Percentiles rank a stretch among this genome's conserved stretches.
Evolutionary conservation across 305 asterid species (phyloP).

Genomic region (Fraxinus sp.): DNA sequence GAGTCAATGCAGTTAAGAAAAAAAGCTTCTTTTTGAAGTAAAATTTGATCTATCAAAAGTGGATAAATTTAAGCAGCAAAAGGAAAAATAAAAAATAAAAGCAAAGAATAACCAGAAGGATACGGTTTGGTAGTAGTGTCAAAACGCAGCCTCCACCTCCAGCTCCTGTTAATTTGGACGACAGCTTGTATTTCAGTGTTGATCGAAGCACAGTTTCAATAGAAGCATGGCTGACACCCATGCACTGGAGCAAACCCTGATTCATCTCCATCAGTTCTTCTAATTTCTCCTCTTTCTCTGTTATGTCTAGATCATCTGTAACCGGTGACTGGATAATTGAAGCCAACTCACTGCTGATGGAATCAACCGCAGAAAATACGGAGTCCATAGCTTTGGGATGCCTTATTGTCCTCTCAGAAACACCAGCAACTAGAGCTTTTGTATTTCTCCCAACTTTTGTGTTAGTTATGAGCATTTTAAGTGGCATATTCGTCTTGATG

Average conservation of each 20-base stretch:
- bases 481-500: slow-evolving; percentile 82
- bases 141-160: slow-evolving; percentile 99
- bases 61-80: neutral
- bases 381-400: slow-evolving; percentile 77
- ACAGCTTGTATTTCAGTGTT: slow-evolving; percentile 70
- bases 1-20: slow-evolving; percentile 42
- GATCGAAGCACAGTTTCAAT: slow-evolving; percentile 83
- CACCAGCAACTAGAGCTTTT: slow-evolving; percentile 76
- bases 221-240: slow-evolving; percentile 94
- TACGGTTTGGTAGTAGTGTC: slow-evolving; percentile 83
- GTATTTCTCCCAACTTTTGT: slow-evolving; percentile 93
- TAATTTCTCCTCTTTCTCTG: slow-evolving; percentile 86
- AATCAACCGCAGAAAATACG: slow-evolving; percentile 83
- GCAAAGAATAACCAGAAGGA: slow-evolving; percentile 40
- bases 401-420: slow-evolving; percentile 70
- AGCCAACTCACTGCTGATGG: slow-evolving; percentile 83
- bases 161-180: slow-evolving; percentile 94
- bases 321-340: slow-evolving; percentile 76
- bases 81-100: neutral
- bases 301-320: slow-evolving; percentile 77
- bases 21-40: slow-evolving; percentile 23
- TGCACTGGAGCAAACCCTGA: slow-evolving; percentile 91
- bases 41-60: neutral
- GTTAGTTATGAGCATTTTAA: slow-evolving; percentile 94
- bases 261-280: slow-evolving; percentile 92